Evolutionary conservation across 225 moss, liverwort and hornwort genomes (phyloP), one percentile per base, ranked within the genome.

Genomic region (Physcomitrellopsis africana): DNA sequence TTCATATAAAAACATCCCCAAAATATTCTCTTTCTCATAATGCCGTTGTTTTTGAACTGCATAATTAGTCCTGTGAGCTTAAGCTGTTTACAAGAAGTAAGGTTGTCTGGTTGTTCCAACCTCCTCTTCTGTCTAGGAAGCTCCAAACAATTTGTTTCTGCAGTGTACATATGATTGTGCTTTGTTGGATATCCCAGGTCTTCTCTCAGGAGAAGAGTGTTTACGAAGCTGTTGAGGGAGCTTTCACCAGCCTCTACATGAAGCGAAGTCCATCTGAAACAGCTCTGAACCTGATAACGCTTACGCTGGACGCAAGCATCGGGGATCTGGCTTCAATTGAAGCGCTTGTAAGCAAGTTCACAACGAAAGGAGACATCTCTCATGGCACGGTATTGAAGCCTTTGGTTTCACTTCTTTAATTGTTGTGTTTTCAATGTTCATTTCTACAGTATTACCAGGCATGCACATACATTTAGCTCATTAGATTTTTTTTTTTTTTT

Each of bases 301-400:
- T 99, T 46, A 93, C 95, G 2, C 59, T 93, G 80, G 93, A 93
- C 73, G 93, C 92, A 62, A 93, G 87, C 70, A 87, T 99, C 67
- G 95, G 93, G 63, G 99, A 99, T 81, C 84, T 99, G 60, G 91
- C 95, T 68, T 95, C 95, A 27, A 88, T 99, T 68, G 99, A 99
- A 77, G 99, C 86, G 76, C 89, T 99, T 49, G 86, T 99, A 66
- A 89, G 84, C 78, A 93, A 88, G 61, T 90, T 90, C 79, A 84
- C 90, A 73, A 51, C 27, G 18, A 87, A 84, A 63, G 86, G 85
- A 46, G 84, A 92, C 61, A 89, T 99, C 68, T 84, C 89, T 68
- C 81, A 83, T 47, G 89, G 87, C 90, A 89, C 84, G 93, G 97
- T 99, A 92, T 62, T 74, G 22, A 65, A 64, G 43, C n/a, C 57